Evolutionary conservation across 2,329 filamentous ascomycete genomes (phyloP).

Genomic region (Exophiala oligosperma): DNA sequence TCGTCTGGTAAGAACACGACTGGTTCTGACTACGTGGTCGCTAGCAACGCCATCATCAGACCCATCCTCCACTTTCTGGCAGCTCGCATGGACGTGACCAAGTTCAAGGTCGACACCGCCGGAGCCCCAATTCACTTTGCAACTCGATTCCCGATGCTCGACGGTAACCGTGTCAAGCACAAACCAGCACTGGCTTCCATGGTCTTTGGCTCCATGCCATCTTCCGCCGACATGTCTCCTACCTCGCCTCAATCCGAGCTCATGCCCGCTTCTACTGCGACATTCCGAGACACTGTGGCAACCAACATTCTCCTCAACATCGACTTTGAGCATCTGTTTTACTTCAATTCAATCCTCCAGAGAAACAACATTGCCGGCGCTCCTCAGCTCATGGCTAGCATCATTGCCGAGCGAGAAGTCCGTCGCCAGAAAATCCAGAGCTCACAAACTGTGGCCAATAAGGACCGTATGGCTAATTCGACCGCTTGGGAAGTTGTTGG

Average conservation of each 20-base stretch:
- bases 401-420: slow-evolving; percentile 25
- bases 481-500: slow-evolving; percentile 26
- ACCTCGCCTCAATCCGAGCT: slow-evolving; percentile 15
- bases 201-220: slow-evolving; percentile 31
- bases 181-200: slow-evolving; percentile 29
- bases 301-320: slow-evolving; percentile 29
- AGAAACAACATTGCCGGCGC: slow-evolving; percentile 3
- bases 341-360: slow-evolving; percentile 19
- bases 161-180: slow-evolving; percentile 20
- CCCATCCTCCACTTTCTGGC: slow-evolving; percentile 21
- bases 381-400: slow-evolving; percentile 18
- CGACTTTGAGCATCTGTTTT: slow-evolving; percentile 25
- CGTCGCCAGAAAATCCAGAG: slow-evolving; percentile 20
- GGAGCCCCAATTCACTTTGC: slow-evolving; percentile 9
- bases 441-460: slow-evolving; percentile 18
- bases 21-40: slow-evolving; percentile 18
- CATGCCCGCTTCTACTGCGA: not conserved
- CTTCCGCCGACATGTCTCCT: slow-evolving; percentile 20
- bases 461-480: slow-evolving; percentile 23
- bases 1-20: slow-evolving; percentile 20
- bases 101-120: slow-evolving; percentile 21
- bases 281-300: slow-evolving; percentile 17
- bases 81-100: slow-evolving; percentile 18
- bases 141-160: slow-evolving; percentile 22
- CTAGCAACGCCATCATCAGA: slow-evolving; percentile 18